phyloP scores from a whole-genome alignment of 331 rosid species.

The Stylosanthes scabra region DNA sequence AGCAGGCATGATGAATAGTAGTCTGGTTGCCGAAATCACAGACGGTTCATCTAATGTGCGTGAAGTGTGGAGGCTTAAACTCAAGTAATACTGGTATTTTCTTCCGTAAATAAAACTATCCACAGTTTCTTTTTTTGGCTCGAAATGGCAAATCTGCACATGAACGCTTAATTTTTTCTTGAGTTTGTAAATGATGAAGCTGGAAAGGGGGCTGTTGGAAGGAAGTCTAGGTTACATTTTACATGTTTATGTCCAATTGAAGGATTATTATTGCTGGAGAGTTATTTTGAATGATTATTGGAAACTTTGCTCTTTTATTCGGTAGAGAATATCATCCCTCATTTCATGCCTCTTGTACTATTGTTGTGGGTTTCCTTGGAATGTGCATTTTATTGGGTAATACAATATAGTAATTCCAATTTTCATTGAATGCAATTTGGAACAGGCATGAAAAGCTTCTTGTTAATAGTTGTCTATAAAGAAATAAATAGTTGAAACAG shows the following conservation, averaged over 20 bases:
- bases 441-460: not conserved
- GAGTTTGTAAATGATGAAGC: not conserved
- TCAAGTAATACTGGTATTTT: constrained; percentile 51
- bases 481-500: not conserved
- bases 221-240: constrained; percentile 7
- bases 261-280: not conserved
- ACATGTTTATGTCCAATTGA: constrained; percentile 1
- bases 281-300: constrained; percentile 4
- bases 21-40: constrained; percentile 76
- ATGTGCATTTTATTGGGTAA: constrained; percentile 12
- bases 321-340: not conserved
- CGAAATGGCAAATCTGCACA: not conserved
- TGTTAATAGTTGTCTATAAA: not conserved
- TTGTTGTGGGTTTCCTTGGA: not conserved
- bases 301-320: not conserved
- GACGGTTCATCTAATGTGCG: constrained; percentile 96
- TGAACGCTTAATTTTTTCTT: not conserved
- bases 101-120: constrained; percentile 15
- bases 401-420: not conserved
- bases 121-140: constrained; percentile 2
- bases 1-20: constrained; percentile 72
- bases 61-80: constrained; percentile 93
- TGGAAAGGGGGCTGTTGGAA: no score
- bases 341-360: not conserved
- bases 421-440: not conserved